A percentile compares a stretch with the other conserved stretches of the same genome.
Evolutionary conservation across 306 rosid species (phyloP).

Genomic region (Abrus pulchellus): DNA sequence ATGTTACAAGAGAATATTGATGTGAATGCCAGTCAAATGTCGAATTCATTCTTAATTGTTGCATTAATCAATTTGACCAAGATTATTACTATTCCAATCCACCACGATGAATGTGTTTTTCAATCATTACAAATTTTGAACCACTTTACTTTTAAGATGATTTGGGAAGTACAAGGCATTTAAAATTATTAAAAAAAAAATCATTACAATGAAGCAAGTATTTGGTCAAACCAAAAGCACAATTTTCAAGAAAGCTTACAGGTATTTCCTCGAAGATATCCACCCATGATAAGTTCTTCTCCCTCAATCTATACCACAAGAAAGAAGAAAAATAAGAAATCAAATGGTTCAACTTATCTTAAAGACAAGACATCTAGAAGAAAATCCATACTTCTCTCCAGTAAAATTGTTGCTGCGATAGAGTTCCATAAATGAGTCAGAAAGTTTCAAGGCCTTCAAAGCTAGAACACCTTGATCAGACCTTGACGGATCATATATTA

Average conservation of each 20-base stretch:
- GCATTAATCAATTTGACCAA: neutral
- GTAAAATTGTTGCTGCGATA: constrained; percentile 88
- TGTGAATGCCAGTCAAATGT: neutral
- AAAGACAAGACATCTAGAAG: constrained; percentile 17
- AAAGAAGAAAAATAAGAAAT: constrained; percentile 46
- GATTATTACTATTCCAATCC: neutral
- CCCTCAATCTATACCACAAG: constrained; percentile 81
- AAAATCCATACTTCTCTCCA: constrained; percentile 86
- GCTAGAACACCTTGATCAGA: constrained; percentile 95
- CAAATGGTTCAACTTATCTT: constrained; percentile 25
- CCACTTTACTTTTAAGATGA: neutral
- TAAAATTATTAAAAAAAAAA: neutral
- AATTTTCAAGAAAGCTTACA: constrained; percentile 60
- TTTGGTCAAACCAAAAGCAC: neutral
- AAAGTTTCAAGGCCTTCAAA: constrained; percentile 90
- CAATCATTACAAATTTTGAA: neutral
- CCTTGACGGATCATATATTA: constrained; percentile 93
- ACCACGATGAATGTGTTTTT: neutral
- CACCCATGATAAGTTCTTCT: constrained; percentile 94
- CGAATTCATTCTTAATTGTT: constrained; percentile 7
- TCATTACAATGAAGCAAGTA: neutral
- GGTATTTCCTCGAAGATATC: constrained; percentile 98
- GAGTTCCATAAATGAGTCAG: constrained; percentile 96
- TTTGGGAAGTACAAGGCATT: constrained; percentile 6
- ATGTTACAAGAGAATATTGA: neutral